phyloP scores from a whole-genome alignment of 139 green algal species.

The Coelastrella sp. region DNA sequence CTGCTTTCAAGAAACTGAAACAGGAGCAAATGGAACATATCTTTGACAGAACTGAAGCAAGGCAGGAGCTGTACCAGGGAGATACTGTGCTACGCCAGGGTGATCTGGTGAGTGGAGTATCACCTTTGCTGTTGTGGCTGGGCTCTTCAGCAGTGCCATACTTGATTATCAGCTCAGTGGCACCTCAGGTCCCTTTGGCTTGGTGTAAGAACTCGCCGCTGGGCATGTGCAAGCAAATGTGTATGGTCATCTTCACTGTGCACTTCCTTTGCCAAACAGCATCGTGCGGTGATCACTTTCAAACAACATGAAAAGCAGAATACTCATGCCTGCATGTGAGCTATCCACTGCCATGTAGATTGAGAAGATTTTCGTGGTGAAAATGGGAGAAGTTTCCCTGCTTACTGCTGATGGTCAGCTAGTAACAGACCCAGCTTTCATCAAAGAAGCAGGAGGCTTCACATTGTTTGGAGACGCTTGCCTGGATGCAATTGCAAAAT shows the following conservation, averaged over 20 bases:
- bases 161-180: too few relatives aligned
- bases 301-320: too few relatives aligned
- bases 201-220: too few relatives aligned
- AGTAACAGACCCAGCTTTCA: constrained; percentile 54
- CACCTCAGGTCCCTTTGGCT: too few relatives aligned
- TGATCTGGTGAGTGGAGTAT: constrained; percentile 52
- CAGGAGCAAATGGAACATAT: constrained; percentile 77
- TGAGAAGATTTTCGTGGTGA: constrained; percentile 75
- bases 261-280: too few relatives aligned
- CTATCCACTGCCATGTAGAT: too few relatives aligned
- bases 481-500: constrained; percentile 62
- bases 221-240: too few relatives aligned
- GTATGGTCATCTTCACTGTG: too few relatives aligned
- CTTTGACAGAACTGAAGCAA: constrained; percentile 73
- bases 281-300: too few relatives aligned
- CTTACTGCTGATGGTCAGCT: constrained; percentile 7
- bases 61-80: constrained; percentile 66
- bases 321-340: too few relatives aligned
- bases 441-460: constrained; percentile 85
- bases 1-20: constrained; percentile 63
- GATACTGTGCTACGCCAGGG: constrained; percentile 64
- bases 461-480: constrained; percentile 80
- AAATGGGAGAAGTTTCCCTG: constrained; percentile 72
- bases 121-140: background rate
- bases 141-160: background rate